Evolutionary conservation across 257 asterid species (phyloP).

Genomic region (Penstemon eatonii): DNA sequence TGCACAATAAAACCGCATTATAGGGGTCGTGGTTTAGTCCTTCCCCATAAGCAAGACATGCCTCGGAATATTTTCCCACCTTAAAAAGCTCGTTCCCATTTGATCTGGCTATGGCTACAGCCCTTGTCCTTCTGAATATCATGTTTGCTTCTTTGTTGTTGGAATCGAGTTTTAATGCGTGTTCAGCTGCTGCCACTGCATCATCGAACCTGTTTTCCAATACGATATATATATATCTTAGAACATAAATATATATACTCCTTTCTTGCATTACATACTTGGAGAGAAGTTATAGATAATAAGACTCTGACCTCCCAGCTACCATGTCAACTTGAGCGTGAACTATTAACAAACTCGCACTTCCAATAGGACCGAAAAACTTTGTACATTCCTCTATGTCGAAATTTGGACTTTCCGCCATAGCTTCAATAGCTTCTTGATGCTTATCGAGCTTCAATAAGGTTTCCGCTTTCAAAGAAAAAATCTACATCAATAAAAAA

Average conservation of each 20-base stretch:
- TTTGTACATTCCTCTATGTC: constrained; percentile 60
- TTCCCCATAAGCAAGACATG: constrained; percentile 63
- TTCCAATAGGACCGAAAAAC: constrained; percentile 68
- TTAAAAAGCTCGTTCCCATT: constrained; percentile 69
- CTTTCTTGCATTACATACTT: too few relatives aligned
- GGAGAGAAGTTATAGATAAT: too few relatives aligned
- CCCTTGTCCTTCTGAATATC: constrained; percentile 48
- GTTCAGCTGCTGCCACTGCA: constrained; percentile 60
- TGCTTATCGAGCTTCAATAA: constrained; percentile 60
- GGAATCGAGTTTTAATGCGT: constrained; percentile 54
- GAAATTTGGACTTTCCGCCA: constrained; percentile 57
- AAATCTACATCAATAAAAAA: constrained; percentile 41
- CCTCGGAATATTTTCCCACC: constrained; percentile 51
- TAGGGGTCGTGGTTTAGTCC: constrained; percentile 65
- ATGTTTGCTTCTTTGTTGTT: constrained; percentile 62
- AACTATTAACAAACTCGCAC: constrained; percentile 47
- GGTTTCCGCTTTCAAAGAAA: constrained; percentile 77
- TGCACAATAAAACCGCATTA: constrained; percentile 63
- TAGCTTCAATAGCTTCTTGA: constrained; percentile 69
- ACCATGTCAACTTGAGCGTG: constrained; percentile 71
- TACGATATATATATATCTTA: background rate
- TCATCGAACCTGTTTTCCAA: constrained; percentile 53
- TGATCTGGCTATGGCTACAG: constrained; percentile 56
- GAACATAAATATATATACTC: background rate
- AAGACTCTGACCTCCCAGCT: constrained; percentile 59